Evolutionary conservation across 2,329 filamentous ascomycete genomes (phyloP), one percentile per base, ranked within the genome.

Genomic region (Colletotrichum limetticola): DNA sequence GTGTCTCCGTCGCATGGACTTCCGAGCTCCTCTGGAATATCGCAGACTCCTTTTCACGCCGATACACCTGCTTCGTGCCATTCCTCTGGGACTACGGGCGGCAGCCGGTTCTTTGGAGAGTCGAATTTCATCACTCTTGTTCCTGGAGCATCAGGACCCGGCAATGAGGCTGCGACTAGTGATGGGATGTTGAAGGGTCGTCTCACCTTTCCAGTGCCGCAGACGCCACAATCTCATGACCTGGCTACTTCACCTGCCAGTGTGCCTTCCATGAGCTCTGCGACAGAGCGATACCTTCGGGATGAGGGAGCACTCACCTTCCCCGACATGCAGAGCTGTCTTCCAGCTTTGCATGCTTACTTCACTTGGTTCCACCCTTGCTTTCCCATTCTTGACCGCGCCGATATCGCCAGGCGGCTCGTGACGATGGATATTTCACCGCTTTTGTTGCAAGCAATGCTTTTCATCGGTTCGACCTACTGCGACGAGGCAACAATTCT

Each of bases 341-440:
- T 77, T 11, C 74, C 76, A 8, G 76, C 74, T 2, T 76, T 90
- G 0, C 79, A 84, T 22, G 87, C 87, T 0, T 90, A 89, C 78
- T 90, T 90, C 67, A 80, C 82, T 26, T 88, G 87, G 84, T 90
- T 89, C 65, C 88, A 90, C 74, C 87, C 88, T 0, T 87, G 86
- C 66, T 90, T 89, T 60, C 87, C 88, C 0, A 83, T 90, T 14
- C 75, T 90, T 0, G 86, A 90, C 74, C 83, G 86, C 4, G 79
- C 80, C 1, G 83, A 84, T 0, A 79, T 88, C 9, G 81, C 83
- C 66, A 77, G 79, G 2, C 78, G 79, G 2, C 83, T 87, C 52
- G 78, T 78, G 8, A 79, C 81, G 11, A 82, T 83, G 11, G 82
- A 79, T 1, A 80, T 89, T 2, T 88, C 88, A 4, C 85, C 84